A percentile compares a stretch with the other conserved stretches of the same genome.
Conservation (phyloP, 2,329 filamentous ascomycete species). For the Bisporella sp. region DNA sequence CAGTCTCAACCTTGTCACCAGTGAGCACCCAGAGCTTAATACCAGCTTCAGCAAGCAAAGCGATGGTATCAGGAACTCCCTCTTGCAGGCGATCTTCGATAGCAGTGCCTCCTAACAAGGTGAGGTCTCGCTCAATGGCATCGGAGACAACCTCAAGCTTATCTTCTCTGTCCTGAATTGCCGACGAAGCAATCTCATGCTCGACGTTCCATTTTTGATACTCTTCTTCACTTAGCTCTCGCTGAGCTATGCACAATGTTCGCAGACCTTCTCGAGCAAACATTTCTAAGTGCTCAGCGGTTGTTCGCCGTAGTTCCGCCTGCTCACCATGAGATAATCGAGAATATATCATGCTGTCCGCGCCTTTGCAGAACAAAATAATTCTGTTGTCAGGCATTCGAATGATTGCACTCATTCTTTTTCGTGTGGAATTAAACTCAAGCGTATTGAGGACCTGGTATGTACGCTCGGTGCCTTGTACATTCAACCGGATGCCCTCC, state of each 20-base stretch:
- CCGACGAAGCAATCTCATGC: slow-evolving; percentile 79
- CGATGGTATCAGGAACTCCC: slow-evolving; percentile 92
- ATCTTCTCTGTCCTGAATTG: slow-evolving; percentile 81
- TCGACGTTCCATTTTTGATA: slow-evolving; percentile 80
- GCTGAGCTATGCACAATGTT: slow-evolving; percentile 88
- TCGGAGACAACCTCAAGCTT: slow-evolving; percentile 88
- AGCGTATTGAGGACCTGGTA: slow-evolving; percentile 90
- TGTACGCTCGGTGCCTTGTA: slow-evolving; percentile 76
- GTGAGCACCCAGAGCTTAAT: slow-evolving; percentile 99
- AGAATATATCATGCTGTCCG: slow-evolving; percentile 95
- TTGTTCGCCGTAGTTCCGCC: slow-evolving; percentile 70
- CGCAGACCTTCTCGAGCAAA: slow-evolving; percentile 93
- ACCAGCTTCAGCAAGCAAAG: slow-evolving; percentile 81
- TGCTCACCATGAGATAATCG: slow-evolving; percentile 82
- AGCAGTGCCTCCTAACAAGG: slow-evolving; percentile 83
- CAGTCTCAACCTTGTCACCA: slow-evolving; percentile 97
- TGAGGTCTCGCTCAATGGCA: slow-evolving; percentile 83
- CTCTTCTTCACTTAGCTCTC: slow-evolving; percentile 71
- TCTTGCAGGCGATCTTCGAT: slow-evolving; percentile 97
- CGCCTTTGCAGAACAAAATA: slow-evolving; percentile 91
- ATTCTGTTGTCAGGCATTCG: slow-evolving; percentile 89
- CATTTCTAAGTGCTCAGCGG: slow-evolving; percentile 92
- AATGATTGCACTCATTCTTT: slow-evolving; percentile 96
- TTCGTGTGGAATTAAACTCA: slow-evolving; percentile 94
- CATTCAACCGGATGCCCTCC: slow-evolving; percentile 78